Evolutionary conservation across 2,329 filamentous ascomycete species (phyloP).

Genomic region (Penicillium sp.): DNA sequence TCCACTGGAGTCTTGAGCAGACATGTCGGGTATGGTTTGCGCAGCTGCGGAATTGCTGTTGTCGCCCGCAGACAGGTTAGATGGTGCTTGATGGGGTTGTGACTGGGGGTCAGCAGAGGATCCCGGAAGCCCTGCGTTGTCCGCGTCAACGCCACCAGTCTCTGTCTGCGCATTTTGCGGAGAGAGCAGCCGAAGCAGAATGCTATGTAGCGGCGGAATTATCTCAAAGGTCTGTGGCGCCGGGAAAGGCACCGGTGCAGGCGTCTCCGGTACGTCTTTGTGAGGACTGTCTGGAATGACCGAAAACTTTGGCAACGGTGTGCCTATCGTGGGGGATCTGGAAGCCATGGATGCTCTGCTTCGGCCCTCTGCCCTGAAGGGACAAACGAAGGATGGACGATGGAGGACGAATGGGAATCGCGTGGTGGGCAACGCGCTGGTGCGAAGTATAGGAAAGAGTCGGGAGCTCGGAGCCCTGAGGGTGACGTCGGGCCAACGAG

Average conservation of each 20-base stretch:
- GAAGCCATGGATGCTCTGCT: constrained; percentile 28
- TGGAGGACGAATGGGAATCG: constrained; percentile 10
- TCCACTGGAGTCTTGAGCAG: constrained; percentile 22
- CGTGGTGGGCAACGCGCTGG: constrained; percentile 14
- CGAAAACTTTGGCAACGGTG: constrained; percentile 40
- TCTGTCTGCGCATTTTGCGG: constrained; percentile 37
- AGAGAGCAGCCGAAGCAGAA: constrained; percentile 67
- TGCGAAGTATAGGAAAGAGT: constrained; percentile 30
- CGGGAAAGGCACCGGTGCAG: constrained; percentile 53
- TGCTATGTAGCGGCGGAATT: constrained; percentile 70
- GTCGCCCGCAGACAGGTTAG: constrained; percentile 17
- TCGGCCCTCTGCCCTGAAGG: neutral
- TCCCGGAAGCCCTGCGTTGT: constrained; percentile 22
- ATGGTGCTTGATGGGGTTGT: constrained; percentile 24
- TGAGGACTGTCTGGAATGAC: constrained; percentile 31
- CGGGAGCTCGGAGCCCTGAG: constrained; percentile 15
- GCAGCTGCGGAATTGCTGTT: constrained; percentile 21
- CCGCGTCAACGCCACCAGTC: constrained; percentile 15
- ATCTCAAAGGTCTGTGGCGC: constrained; percentile 80
- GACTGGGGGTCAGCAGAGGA: constrained; percentile 19
- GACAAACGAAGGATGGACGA: constrained; percentile 15
- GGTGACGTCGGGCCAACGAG: constrained; percentile 30
- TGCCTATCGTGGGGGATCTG: constrained; percentile 27
- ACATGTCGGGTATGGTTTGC: constrained; percentile 23
- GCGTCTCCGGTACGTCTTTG: constrained; percentile 37